Base-by-base conservation (phyloP, 2,329 filamentous ascomycete genomes). In the Cadophora malorum region DNA sequence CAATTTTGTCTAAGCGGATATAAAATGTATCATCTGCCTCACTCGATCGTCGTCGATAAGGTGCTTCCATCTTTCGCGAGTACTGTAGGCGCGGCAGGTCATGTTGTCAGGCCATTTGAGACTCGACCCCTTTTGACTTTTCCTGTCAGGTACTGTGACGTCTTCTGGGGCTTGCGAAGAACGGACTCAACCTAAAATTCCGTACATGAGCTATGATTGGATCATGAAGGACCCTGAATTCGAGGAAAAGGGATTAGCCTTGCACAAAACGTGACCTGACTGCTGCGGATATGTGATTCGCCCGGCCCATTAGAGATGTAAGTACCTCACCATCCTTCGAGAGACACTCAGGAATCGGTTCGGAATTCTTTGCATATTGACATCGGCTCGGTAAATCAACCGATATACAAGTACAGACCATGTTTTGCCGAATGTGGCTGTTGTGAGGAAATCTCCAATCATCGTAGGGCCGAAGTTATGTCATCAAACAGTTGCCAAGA, bases 121-220 rank as follows among this genome's bases (percentile, higher is more conserved):
- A 19, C 12, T 45, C 41, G 12, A 45, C 41, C 41, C 16, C 6
- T 45, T 45, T 45, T 45, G 10, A 45, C 41, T 19, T 45, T 45
- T 45, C 16, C 41, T 45, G 41, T 45, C 41, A 45, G 41, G 41
- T 45, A 45, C 41, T 55, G 52, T 58, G 55, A 58, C 55, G 55
- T 58, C n/a, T n/a, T 19, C n/a, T 3, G 28, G 52, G 52, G 14
- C 52, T 25, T 9, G 8, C 25, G 25, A 28, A 35, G 28, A n/a
- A 41, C 55, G 55, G 55, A 23, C 21, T 23, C n/a, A 58, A 58
- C 55, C 55, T 58, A 38, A 58, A 23, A 35, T 21, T 23, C 31
- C 7, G 12, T 38, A 8, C 7, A 4, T 3, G 19, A 21, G 33
- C n/a, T 38, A 7, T 7, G 31, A 58, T 58, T 58, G 55, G 55